Base-by-base conservation (phyloP, 2,329 filamentous ascomycete species). In the Talaromyces pinophilus region DNA sequence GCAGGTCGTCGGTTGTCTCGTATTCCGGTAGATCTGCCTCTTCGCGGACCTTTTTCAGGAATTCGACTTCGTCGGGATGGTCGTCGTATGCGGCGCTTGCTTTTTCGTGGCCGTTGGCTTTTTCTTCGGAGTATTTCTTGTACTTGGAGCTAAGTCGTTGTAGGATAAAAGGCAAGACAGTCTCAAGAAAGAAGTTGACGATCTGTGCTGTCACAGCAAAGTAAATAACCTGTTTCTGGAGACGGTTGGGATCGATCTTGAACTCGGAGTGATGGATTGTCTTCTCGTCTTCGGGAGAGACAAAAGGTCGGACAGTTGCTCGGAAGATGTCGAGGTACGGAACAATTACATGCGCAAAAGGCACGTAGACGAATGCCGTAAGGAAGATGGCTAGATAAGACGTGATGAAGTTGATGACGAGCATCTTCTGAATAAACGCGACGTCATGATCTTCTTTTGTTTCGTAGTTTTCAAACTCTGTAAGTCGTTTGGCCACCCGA, bases 331-430 rank as follows among this genome's bases (percentile, higher is more conserved):
- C 90, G 4, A 99, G 87, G 75, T 97, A 92, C 0, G 95, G 95
- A 0, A 96, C 89, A 22, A 99, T 88, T 38, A 93, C 79, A 69
- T 89, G 88, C 19, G 92, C 94, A 73, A 98, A 99, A 0, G 94
- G 94, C 17, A 97, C 91, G 73, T 98, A 98, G 69, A 98, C 89
- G 73, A 98, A 98, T 0, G 93, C 92, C 0, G 93, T 97, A 35
- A 98, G 85, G 75, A 96, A 90, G 19, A 96, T 88, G 1, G 92
- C 91, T 64, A 96, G 88, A 76, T 97, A 98, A 0, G 93, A 97
- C 5, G 93, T 97, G 78, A 98, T 94, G 79, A 98, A 97, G 82
- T 98, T 97, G 72, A 98, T 87, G n/a, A 98, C 89, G 73, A 99
- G 98, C 61, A 97, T 90, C 82, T 99, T 99, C 69, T 91, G 90